Base-by-base conservation (phyloP, 2,329 filamentous ascomycete genomes). In the Stenocarpella maydis region DNA sequence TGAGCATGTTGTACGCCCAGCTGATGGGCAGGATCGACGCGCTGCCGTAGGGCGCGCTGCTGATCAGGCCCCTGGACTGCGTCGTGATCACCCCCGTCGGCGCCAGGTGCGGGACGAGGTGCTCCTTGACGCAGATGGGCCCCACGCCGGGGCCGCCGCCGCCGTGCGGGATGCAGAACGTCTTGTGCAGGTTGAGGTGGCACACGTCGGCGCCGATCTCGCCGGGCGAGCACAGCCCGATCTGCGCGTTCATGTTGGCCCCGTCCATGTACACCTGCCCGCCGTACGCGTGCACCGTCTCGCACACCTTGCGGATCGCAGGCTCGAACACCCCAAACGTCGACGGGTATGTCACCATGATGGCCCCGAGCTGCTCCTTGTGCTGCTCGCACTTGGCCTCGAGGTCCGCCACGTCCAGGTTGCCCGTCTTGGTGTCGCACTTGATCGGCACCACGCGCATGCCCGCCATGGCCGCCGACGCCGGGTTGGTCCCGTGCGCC, bases 251-350 rank as follows among this genome's bases (percentile, higher is more conserved):
- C 94, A 98, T 96, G 84, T 98, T 98, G 73, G 95, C 95, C 58
- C 95, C 95, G 78, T 98, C 95, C 95, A 98, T 98, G 85, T 98
- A 98, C 19, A 98, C 95, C 78, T 97, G 93, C 12, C 95, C 95
- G 65, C 95, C 95, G 77, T 97, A 85, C 73, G 92, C 81, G 82
- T 98, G 95, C 21, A 98, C 94, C 37, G 97, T 84, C 67, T 94
- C 84, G 80, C 94, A 97, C 19, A 91, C 94, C 77, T 92, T 88
- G 83, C 94, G 96, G 79, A 97, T 89, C 73, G 90, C 87, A 3
- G 95, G 95, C 84, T 98, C 95, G 77, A 97, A 98, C 37, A 98
- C 93, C 78, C 95, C 95, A 74, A 92, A 98, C 0, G 95, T 98
- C 79, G 92, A 96, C 39, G 95, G 95, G 79, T 98, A 98, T 2